These are phyloP conservation scores for Adansonia digitata DNA, from an alignment of 345 rosid genomes.

Conservation along the genomic window DNA sequence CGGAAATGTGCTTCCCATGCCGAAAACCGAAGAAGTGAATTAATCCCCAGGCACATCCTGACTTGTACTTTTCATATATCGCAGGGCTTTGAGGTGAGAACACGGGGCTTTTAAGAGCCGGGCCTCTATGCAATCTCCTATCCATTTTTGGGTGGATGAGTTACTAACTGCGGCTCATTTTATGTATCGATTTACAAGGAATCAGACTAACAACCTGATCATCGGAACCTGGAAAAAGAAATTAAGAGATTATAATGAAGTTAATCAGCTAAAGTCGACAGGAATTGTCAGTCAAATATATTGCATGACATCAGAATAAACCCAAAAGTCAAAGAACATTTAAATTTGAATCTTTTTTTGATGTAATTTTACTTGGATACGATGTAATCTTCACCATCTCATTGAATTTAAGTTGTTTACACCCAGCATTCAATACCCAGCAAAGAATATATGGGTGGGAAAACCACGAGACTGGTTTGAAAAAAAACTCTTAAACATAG, in stretches of 20 bases:
- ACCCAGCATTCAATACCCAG: not conserved
- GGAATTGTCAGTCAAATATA: not conserved
- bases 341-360: not conserved
- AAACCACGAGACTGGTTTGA: not conserved
- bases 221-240: not conserved
- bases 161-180: not conserved
- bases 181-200: not conserved
- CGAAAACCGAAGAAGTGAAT: slow-evolving; percentile 47
- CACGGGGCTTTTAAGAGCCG: slow-evolving; percentile 40
- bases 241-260: not conserved
- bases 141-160: slow-evolving; percentile 23
- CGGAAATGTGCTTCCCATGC: slow-evolving; percentile 44
- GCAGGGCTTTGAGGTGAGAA: slow-evolving; percentile 51
- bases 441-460: not conserved
- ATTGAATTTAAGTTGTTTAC: not conserved
- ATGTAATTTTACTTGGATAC: not conserved
- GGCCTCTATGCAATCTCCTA: slow-evolving; percentile 43
- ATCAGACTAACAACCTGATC: not conserved
- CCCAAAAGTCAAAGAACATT: not conserved
- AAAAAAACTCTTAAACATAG: not conserved
- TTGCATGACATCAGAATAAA: not conserved
- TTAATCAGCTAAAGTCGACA: not conserved
- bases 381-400: not conserved
- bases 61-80: slow-evolving; percentile 50
- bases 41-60: slow-evolving; percentile 57